Percentiles rank a stretch among this genome's conserved stretches.
phyloP scores from a whole-genome alignment of 2,329 filamentous ascomycete genomes.

The Macrophomina pseudophaseolina region DNA sequence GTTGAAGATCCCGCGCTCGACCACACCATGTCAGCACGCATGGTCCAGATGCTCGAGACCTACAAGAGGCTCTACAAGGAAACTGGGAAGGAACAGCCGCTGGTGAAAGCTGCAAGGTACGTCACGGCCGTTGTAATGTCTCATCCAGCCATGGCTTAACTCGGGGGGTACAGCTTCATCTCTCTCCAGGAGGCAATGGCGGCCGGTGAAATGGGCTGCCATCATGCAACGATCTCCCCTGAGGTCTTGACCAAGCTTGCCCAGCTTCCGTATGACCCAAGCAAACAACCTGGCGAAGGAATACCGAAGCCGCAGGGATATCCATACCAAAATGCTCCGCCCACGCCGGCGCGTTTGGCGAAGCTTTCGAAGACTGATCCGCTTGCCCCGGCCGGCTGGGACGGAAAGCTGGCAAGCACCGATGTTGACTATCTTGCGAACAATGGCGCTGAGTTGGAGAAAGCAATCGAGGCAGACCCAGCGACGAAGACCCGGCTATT shows the following conservation, averaged over 20 bases:
- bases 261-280: constrained; percentile 44
- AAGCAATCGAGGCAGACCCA: constrained; percentile 49
- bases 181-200: constrained; percentile 53
- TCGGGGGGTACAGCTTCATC: constrained; percentile 44
- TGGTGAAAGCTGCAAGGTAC: constrained; percentile 55
- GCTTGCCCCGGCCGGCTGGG: constrained; percentile 45
- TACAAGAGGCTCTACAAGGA: constrained; percentile 54
- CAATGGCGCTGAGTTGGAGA: constrained; percentile 50
- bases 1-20: constrained; percentile 53
- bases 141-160: no score
- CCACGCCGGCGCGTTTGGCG: constrained; percentile 42
- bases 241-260: constrained; percentile 48
- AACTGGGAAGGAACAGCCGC: constrained; percentile 56
- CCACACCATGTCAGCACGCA: constrained; percentile 55
- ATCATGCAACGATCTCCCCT: constrained; percentile 53
- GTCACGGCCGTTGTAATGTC: constrained; percentile 9
- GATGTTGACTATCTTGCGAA: constrained; percentile 56
- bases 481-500: constrained; percentile 45
- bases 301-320: constrained; percentile 47
- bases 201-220: constrained; percentile 53
- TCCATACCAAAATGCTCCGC: constrained; percentile 44
- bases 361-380: constrained; percentile 49
- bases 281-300: constrained; percentile 46
- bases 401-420: constrained; percentile 48
- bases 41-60: constrained; percentile 56